Base-by-base conservation (phyloP, 345 rosid genomes). In the Dipteronia dyeriana region DNA sequence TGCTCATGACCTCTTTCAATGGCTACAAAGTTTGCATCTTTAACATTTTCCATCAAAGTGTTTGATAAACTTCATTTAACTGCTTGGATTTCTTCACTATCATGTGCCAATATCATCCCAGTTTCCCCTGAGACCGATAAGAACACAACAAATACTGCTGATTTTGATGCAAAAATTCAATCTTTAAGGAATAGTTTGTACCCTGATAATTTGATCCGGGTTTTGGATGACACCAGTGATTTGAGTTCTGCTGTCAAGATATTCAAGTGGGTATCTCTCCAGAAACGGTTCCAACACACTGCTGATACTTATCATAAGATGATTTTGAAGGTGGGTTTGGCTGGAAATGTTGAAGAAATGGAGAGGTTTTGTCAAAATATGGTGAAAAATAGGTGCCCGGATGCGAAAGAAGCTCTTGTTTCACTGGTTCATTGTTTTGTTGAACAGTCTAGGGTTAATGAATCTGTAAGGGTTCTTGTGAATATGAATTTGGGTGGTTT, bases 251-350 rank as follows among this genome's bases (percentile, higher is more conserved):
- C 90, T 79, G 70, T 85, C 73, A 82, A 81, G 81, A 63, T 87
- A 25, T 89, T 89, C 84, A 84, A 85, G 79, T 89, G 89, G 92
- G 89, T 83, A 39, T 47, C 88, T 38, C 67, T 80, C 45, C 89
- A 86, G 22, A 83, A 80, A 76, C 65, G 70, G 71, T 89, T 87
- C 66, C 60, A 71, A 60, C 92, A 89, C 77, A 86, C 83, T 9
- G 84, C 84, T 53, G 84, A 76, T 57, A 86, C 89, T 5, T 84
- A 84, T 68, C 72, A 69, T 66, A 74, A 83, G 85, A 86, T 89
- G 74, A 85, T 86, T 74, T 68, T 84, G 80, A 88, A 85, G 70
- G 75, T 90, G 74, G 91, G 91, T 59, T 78, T 86, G 76, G 87
- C 88, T 13, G 91, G 91, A 57, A 78, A 75, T 60, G 73, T 79